A percentile compares a stretch with the other conserved stretches of the same genome.
phyloP scores from a whole-genome alignment of 192 early-diverging fungal species.

The Funneliformis geosporum region DNA sequence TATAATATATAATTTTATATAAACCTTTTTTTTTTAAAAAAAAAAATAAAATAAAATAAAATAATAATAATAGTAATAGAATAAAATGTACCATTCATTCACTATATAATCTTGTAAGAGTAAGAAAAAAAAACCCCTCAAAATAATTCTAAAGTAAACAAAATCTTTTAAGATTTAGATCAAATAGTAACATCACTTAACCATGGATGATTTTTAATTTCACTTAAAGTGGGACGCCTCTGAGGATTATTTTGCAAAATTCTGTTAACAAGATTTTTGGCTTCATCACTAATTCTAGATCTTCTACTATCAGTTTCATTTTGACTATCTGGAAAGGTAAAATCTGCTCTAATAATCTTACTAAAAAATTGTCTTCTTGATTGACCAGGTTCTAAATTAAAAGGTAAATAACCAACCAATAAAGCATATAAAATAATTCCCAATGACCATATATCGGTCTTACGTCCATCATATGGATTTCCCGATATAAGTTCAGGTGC shows the following conservation, averaged over 20 bases:
- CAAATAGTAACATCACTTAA: constrained; percentile 31
- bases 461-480: constrained; percentile 65
- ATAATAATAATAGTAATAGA: no score
- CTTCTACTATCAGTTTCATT: background rate
- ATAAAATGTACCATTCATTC: no score
- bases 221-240: constrained; percentile 40
- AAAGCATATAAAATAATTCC: constrained; percentile 79
- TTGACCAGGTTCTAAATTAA: constrained; percentile 64
- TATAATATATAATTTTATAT: no score
- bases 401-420: constrained; percentile 74
- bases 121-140: no score
- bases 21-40: no score
- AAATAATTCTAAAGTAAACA: no score
- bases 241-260: constrained; percentile 50
- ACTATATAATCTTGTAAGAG: no score
- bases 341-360: constrained; percentile 62
- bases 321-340: constrained; percentile 53
- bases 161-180: no score
- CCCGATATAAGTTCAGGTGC: constrained; percentile 71
- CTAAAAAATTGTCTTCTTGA: constrained; percentile 55
- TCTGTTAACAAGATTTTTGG: constrained; percentile 54
- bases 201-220: constrained; percentile 54
- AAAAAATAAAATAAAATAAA: no score
- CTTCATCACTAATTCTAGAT: constrained; percentile 36
- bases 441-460: constrained; percentile 80